Percentiles rank a stretch among this genome's conserved stretches.
Conservation (phyloP, 176 grass and related monocot species). For the Aegilops tauschii region DNA sequence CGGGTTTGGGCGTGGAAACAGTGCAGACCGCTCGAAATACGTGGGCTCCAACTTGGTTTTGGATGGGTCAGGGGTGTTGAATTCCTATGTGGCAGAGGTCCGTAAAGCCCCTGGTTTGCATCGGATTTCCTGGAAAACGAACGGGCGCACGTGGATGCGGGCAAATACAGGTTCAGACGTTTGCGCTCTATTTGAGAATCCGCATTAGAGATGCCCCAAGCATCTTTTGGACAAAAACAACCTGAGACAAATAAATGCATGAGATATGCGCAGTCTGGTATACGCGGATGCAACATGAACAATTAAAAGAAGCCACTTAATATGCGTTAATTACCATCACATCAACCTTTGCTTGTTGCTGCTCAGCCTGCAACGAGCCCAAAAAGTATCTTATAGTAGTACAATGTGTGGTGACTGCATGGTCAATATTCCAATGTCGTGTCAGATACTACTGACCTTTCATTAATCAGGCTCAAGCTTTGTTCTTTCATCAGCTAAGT, state of each 20-base stretch:
- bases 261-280: neutral
- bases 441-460: neutral
- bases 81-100: too few species aligned
- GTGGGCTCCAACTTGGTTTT: too few species aligned
- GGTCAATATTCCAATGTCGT: neutral
- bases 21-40: too few species aligned
- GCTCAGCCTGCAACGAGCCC: neutral
- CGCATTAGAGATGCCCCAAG: too few species aligned
- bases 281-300: neutral
- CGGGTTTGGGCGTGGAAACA: too few species aligned
- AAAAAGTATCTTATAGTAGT: neutral
- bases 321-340: neutral
- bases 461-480: neutral
- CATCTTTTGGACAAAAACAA: neutral
- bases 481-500: neutral
- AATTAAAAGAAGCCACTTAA: neutral
- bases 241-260: neutral
- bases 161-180: too few species aligned
- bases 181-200: too few species aligned
- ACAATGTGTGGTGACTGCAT: neutral
- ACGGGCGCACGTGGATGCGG: too few species aligned
- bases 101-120: too few species aligned
- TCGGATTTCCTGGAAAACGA: too few species aligned
- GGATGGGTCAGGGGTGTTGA: too few species aligned
- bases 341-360: neutral